Evolutionary conservation across 768 basidiomycete genomes (phyloP), one percentile per base, ranked within the genome.

Genomic region (Collybiopsis confluens): DNA sequence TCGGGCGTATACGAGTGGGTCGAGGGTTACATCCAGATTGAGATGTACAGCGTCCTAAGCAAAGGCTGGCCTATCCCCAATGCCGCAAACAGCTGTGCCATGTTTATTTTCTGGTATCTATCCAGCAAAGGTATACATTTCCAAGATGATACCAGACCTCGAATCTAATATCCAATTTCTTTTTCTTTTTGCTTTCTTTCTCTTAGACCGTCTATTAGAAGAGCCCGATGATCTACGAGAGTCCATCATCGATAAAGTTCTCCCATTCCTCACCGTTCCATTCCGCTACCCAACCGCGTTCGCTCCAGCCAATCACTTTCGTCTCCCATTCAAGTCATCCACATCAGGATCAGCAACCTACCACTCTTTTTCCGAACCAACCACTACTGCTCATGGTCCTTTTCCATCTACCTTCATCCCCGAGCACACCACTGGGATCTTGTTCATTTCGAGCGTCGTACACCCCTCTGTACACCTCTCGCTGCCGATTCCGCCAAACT

Each of bases 31-130:
- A 63, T 83, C 33, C 72, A 72, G 28, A 62, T 61, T n/a, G 73
- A 74, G 6, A 69, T 85, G 24, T 78, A 79, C 70, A 70, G 76
- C 30, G 58, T 64, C 21, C 3, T 23, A 10, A 53, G 69, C 55
- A 61, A 75, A 40, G 83, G 82, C 1, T 87, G 86, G 85, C 84
- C 85, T 0, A 59, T 66, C 1, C 83, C 86, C 35, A 79, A 62
- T 46, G 61, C 69, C 3, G 42, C 69, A 24, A 81, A 78, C 55
- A 67, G 81, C 0, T 76, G 81, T 47, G 81, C 79, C 0, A 55
- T 88, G 15, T 88, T 85, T 83, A 51, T 86, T 1, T 64, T 82
- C 48, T 89, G 86, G 86, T 71, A 83, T 60, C 75, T 79, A 28
- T 78, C 75, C 10, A 77, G 80, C 4, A 62, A 71, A 59, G 69